Evolutionary conservation across 2,329 filamentous ascomycete species (phyloP).

Genomic region (Paracoccidioides brasiliensis): DNA sequence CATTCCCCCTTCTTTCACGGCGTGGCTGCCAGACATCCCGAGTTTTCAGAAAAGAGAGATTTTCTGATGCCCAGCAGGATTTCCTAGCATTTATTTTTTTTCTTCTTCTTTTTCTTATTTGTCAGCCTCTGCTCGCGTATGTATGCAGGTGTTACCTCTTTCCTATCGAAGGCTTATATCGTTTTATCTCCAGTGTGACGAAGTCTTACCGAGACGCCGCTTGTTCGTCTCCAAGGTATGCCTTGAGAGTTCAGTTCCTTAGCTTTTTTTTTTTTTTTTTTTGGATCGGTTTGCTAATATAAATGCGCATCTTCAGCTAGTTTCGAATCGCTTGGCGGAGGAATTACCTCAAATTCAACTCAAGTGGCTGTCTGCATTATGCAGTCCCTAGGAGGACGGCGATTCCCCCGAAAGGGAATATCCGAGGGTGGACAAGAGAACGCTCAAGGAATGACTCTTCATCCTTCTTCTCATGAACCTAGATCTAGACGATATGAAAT

Average conservation of each 20-base stretch:
- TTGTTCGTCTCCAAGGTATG: neutral
- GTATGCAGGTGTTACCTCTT: neutral
- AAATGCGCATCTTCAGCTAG: neutral
- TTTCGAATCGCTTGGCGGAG: too few relatives aligned
- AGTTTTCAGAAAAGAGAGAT: too few relatives aligned
- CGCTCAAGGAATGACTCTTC: neutral
- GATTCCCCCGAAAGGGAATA: neutral
- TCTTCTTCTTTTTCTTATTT: neutral
- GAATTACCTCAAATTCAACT: neutral
- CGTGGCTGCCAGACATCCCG: neutral
- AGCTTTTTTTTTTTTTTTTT: neutral
- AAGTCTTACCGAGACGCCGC: neutral
- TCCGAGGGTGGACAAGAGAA: neutral
- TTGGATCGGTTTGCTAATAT: neutral
- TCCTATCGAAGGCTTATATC: neutral
- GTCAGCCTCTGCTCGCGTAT: neutral
- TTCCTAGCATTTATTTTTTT: neutral
- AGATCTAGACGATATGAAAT: constrained; percentile 24
- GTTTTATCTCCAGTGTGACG: neutral
- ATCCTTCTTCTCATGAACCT: neutral
- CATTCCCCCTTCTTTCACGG: neutral
- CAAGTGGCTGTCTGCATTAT: neutral
- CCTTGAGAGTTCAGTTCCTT: neutral
- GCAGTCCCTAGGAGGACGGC: neutral
- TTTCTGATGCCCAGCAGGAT: neutral